Base-by-base conservation (phyloP, 163 green algal genomes). In the Chloroidium sp. region DNA sequence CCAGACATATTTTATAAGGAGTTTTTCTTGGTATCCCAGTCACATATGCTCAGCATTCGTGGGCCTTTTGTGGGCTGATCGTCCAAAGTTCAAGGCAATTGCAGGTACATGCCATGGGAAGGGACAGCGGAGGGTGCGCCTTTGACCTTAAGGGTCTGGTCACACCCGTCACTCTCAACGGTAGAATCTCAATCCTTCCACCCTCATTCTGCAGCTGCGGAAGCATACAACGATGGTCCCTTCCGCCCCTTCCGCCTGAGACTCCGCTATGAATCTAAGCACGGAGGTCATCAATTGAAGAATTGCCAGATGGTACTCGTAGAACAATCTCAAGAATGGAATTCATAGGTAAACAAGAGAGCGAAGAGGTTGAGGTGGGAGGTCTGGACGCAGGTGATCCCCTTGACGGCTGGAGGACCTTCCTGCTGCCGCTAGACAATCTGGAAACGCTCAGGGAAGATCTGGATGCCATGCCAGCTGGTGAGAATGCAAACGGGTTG, bases 81-180 rank as follows among this genome's bases (percentile, higher is more conserved):
- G 36, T 36, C 36, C 36, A 36, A 36, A 36, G 36, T 36, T 36
- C 36, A 36, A 36, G 36, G 36, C 36, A n/a, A 6, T 13, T 82
- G 61, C 62, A 91, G 13, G 88, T 90, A 36, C 80, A 88, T 62
- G 86, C 83, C 4, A 84, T 92, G 80, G 89, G 89, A 0, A 81
- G 89, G 57, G 80, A 82, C 59, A 92, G 89, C n/a, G 88, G 86
- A 78, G 86, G 82, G 14, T 86, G 83, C 62, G 67, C 75, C 61
- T 84, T 13, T 77, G 88, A 92, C 80, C 57, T 79, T 4, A 92
- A 92, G 85, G 88, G 88, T 1, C 82, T 92, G 61, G 68, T 81
- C 58, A 84, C 69, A 3, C 14, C 4, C 6, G 76, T 81, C 8
- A 61, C 89, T 0, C 77, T 2, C 0, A 59, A 89, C 10, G 79